Evolutionary conservation across 176 grass and related monocot species (phyloP).

Genomic region (Puccinellia tenuiflora): DNA sequence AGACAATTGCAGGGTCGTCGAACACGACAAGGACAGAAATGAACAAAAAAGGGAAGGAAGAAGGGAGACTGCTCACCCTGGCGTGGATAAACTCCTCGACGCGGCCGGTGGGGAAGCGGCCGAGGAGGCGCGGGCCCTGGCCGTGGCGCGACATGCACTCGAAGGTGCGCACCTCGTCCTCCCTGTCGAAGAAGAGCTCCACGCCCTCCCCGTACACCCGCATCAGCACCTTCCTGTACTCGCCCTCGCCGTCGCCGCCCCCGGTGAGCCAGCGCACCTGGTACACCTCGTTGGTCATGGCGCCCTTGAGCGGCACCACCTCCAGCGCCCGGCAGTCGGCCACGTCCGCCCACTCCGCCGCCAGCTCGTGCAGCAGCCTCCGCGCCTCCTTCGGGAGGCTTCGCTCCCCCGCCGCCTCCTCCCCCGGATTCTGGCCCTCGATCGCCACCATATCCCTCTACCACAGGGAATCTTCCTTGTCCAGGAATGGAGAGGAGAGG

Average conservation of each 20-base stretch:
- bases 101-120: slow-evolving; percentile 57
- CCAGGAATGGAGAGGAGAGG: slow-evolving; percentile 21
- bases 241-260: neutral
- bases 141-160: slow-evolving; percentile 72
- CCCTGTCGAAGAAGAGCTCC: slow-evolving; percentile 58
- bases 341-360: slow-evolving; percentile 49
- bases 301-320: slow-evolving; percentile 62
- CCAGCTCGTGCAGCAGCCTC: slow-evolving; percentile 37
- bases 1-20: neutral
- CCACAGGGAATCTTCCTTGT: slow-evolving; percentile 17
- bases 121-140: slow-evolving; percentile 60
- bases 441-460: slow-evolving; percentile 38
- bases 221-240: slow-evolving; percentile 47
- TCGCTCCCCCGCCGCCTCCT: neutral
- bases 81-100: slow-evolving; percentile 85
- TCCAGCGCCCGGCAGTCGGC: slow-evolving; percentile 36
- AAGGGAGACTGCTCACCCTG: slow-evolving; percentile 19
- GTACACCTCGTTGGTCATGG: slow-evolving; percentile 79
- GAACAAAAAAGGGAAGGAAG: neutral
- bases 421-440: neutral
- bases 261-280: slow-evolving; percentile 44
- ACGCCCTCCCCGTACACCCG: slow-evolving; percentile 63
- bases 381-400: slow-evolving; percentile 57
- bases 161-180: slow-evolving; percentile 63
- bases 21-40: neutral